Evolutionary conservation across 2,329 filamentous ascomycete genomes (phyloP), one percentile per base, ranked within the genome.

Genomic region (Scedosporium dehoogii): DNA sequence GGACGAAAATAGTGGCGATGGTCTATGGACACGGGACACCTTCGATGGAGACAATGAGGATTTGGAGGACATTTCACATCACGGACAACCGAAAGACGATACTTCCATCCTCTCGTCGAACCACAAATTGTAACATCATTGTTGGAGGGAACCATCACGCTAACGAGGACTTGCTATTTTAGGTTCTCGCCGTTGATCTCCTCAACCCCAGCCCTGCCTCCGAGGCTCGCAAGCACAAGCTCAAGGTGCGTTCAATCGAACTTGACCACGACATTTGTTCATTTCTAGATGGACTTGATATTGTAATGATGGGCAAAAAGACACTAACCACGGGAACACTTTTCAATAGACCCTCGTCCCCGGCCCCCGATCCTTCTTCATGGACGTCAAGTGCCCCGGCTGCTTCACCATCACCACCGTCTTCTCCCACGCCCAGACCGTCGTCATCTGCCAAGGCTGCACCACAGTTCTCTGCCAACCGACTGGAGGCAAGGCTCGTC

Each of bases 371-470:
- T 97, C 93, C 71, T 99, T 97, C 90, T 99, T 99, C 91, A 99
- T 99, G 94, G 94, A 99, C 79, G 94, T 99, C 85, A 99, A 99
- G 90, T 99, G 94, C 90, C 94, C 94, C 79, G 94, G 94, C 76
- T 99, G 94, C 91, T 99, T 97, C 89, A 97, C 92, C 81, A 99
- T 99, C 87, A 99, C 94, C 80, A 99, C 94, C 80, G 94, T 99
- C 82, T 99, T 97, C 91, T 97, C 93, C 69, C 94, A 99, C 87
- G 94, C 94, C 80, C 94, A 99, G 87, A 99, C 94, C 78, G 94
- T 99, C 79, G 94, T 99, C 81, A 96, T 97, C 86, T 99, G 94
- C 89, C 92, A 92, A 77, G 94, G 94, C 75, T 99, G 94, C 91
- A 96, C 93, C 75, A 97, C 96, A 74, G 94, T 99, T 72, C 91